A percentile compares a stretch with the other conserved stretches of the same genome.
Conservation (phyloP, 371 early-diverging fungal genomes). For the Syncephalastrum monosporum region DNA sequence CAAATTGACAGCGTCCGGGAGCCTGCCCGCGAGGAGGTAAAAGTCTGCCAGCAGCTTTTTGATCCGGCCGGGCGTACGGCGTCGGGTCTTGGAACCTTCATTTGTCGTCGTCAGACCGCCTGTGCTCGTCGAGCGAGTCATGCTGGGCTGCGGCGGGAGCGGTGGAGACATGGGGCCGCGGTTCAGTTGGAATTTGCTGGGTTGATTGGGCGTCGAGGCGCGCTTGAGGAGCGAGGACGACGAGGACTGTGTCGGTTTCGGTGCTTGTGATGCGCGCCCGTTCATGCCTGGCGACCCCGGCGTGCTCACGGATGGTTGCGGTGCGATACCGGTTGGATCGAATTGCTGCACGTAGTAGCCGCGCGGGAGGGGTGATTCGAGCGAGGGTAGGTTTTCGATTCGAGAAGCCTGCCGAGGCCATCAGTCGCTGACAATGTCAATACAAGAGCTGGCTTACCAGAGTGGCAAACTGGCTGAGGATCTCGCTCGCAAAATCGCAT, state of each 20-base stretch:
- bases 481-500: slow-evolving; percentile 68
- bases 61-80: slow-evolving; percentile 72
- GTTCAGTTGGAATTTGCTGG: slow-evolving; percentile 4
- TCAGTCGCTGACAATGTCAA: background rate
- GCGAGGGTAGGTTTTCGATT: slow-evolving; percentile 27
- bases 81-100: slow-evolving; percentile 29
- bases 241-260: slow-evolving; percentile 19
- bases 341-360: slow-evolving; percentile 11
- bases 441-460: slow-evolving; percentile 21
- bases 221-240: slow-evolving; percentile 27
- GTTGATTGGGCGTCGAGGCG: slow-evolving; percentile 17
- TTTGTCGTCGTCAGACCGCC: slow-evolving; percentile 12
- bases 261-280: slow-evolving; percentile 20
- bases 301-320: slow-evolving; percentile 23
- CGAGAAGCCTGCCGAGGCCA: slow-evolving; percentile 21
- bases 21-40: slow-evolving; percentile 73
- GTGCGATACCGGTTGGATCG: slow-evolving; percentile 13
- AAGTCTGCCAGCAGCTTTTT: slow-evolving; percentile 80
- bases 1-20: slow-evolving; percentile 72
- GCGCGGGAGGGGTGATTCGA: slow-evolving; percentile 38
- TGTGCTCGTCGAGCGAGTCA: slow-evolving; percentile 18
- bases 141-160: slow-evolving; percentile 18
- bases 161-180: slow-evolving; percentile 18
- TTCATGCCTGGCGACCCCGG: slow-evolving; percentile 13
- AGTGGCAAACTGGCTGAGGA: slow-evolving; percentile 50